Evolutionary conservation across 2,329 filamentous ascomycete genomes (phyloP).

Genomic region (Shiraia bambusicola): DNA sequence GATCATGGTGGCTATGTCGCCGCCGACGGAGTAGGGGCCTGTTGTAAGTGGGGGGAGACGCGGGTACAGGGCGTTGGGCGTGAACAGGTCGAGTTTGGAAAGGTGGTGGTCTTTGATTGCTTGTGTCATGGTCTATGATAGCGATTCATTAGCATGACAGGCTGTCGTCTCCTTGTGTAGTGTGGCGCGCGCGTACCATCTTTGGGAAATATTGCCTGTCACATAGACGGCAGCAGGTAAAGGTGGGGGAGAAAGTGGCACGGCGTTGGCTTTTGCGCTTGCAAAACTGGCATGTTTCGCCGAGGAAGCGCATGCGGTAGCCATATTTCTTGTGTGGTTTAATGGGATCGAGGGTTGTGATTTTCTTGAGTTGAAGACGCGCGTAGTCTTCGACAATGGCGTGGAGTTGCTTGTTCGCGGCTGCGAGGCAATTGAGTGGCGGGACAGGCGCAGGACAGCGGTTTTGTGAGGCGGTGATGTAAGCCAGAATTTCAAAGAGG

Average conservation of each 20-base stretch:
- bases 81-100: conserved; percentile 38
- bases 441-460: conserved; percentile 8
- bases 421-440: conserved; percentile 28
- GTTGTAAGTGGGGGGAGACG: conserved; percentile 21
- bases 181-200: conserved; percentile 22
- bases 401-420: conserved; percentile 25
- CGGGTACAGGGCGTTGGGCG: conserved; percentile 31
- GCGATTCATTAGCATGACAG: background rate
- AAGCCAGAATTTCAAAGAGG: conserved; percentile 32
- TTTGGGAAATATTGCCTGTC: conserved; percentile 30
- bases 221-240: conserved; percentile 32
- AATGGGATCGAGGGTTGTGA: conserved; percentile 20
- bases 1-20: conserved; percentile 26
- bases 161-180: background rate
- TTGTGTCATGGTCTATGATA: conserved; percentile 33
- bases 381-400: conserved; percentile 33
- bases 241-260: conserved; percentile 23
- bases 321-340: conserved; percentile 16
- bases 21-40: conserved; percentile 22
- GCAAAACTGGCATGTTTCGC: conserved; percentile 31
- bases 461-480: conserved; percentile 11
- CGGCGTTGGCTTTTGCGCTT: conserved; percentile 24
- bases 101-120: conserved; percentile 22
- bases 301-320: conserved; percentile 29
- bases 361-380: conserved; percentile 26